Conservation (phyloP, 2,329 filamentous ascomycete genomes). For the Claviceps humidiphila region DNA sequence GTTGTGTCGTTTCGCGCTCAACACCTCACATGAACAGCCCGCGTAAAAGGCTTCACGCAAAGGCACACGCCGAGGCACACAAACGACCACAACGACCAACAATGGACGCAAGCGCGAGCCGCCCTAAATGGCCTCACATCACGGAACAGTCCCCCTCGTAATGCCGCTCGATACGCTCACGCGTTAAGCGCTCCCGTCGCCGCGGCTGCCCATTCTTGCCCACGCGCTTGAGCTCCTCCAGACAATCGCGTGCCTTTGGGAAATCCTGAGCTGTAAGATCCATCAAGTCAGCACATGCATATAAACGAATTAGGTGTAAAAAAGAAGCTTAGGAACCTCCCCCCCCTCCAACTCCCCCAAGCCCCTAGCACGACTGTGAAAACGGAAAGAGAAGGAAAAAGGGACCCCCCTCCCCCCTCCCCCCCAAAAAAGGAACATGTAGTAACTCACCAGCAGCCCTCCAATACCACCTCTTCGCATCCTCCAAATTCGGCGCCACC, state of each 20-base stretch:
- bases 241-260: slow-evolving; percentile 78
- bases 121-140: slow-evolving; percentile 44
- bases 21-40: too few relatives aligned
- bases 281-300: not conserved
- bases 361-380: not conserved
- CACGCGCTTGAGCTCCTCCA: slow-evolving; percentile 80
- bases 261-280: slow-evolving; percentile 67
- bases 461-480: slow-evolving; percentile 98
- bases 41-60: too few relatives aligned
- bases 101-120: too few relatives aligned
- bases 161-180: slow-evolving; percentile 69
- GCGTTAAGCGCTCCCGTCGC: slow-evolving; percentile 63
- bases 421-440: not conserved
- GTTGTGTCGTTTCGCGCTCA: too few relatives aligned
- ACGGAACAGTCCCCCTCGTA: slow-evolving; percentile 80
- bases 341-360: too few relatives aligned
- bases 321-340: too few relatives aligned
- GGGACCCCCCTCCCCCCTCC: too few relatives aligned
- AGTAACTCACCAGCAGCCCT: slow-evolving; percentile 63
- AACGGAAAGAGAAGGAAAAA: not conserved
- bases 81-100: too few relatives aligned
- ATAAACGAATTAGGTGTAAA: too few relatives aligned
- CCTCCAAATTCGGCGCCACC: slow-evolving; percentile 71
- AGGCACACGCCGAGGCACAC: too few relatives aligned
- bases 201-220: slow-evolving; percentile 56